These are phyloP conservation scores for Trypethelium eluteriae DNA, from an alignment of 495 filamentous ascomycete species.

Conservation along the genomic window DNA sequence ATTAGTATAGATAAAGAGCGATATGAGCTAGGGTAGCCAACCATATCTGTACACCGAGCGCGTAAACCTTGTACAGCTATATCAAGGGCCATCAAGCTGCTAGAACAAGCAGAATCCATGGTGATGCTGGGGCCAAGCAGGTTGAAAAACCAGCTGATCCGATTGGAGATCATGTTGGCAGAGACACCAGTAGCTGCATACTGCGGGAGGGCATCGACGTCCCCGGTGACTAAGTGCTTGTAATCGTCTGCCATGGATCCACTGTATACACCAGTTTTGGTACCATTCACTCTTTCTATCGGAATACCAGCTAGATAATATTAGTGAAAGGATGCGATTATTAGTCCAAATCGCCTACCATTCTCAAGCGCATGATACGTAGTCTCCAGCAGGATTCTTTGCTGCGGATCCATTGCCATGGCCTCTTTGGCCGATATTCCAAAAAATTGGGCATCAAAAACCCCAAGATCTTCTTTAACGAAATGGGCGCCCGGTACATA, in stretches of 20 bases:
- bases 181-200: not conserved
- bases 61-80: slow-evolving; percentile 43
- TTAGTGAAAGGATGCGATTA: not conserved
- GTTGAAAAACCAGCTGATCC: slow-evolving; percentile 44
- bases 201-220: not conserved
- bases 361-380: slow-evolving; percentile 12
- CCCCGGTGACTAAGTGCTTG: slow-evolving; percentile 6
- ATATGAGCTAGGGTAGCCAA: not conserved
- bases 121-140: slow-evolving; percentile 42
- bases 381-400: slow-evolving; percentile 13
- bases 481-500: slow-evolving; percentile 4
- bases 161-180: slow-evolving; percentile 42
- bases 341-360: not conserved
- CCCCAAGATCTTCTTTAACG: slow-evolving; percentile 3
- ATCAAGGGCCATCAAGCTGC: slow-evolving; percentile 46
- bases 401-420: slow-evolving; percentile 15
- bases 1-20: not conserved
- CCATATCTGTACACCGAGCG: slow-evolving; percentile 40
- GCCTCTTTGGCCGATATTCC: slow-evolving; percentile 11
- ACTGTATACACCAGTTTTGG: not conserved
- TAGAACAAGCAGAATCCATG: slow-evolving; percentile 48
- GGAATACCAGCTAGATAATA: not conserved
- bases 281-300: not conserved
- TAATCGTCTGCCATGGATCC: slow-evolving; percentile 13
- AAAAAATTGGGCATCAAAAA: slow-evolving; percentile 14